Conservation (phyloP, 2,329 filamentous ascomycete genomes). For the Colletotrichum higginsianum region DNA sequence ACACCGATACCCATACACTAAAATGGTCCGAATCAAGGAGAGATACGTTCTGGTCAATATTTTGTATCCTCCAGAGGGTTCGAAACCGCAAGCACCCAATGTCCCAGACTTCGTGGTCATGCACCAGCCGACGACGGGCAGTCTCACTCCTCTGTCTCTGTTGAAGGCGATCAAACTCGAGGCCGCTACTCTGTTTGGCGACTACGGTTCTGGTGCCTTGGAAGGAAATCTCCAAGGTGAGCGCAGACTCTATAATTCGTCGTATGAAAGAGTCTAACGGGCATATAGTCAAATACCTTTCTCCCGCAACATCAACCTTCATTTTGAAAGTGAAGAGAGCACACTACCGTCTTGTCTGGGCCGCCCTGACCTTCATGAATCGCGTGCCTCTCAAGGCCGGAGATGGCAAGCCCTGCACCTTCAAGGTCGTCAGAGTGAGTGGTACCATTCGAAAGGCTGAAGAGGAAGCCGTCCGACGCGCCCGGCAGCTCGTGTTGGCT, state of each 20-base stretch:
- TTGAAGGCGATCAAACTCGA: slow-evolving; percentile 79
- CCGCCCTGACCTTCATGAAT: slow-evolving; percentile 86
- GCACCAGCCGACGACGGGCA: slow-evolving; percentile 83
- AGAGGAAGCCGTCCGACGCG: slow-evolving; percentile 87
- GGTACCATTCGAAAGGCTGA: slow-evolving; percentile 95
- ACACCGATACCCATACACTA: slow-evolving; percentile 40
- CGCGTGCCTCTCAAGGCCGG: slow-evolving; percentile 69
- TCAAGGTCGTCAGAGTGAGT: slow-evolving; percentile 88
- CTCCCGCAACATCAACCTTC: slow-evolving; percentile 91
- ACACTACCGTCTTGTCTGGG: slow-evolving; percentile 91
- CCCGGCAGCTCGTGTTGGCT: slow-evolving; percentile 78
- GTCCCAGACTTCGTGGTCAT: slow-evolving; percentile 78
- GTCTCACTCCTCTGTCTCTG: slow-evolving; percentile 76
- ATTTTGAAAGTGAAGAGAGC: slow-evolving; percentile 88
- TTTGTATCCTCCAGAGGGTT: slow-evolving; percentile 79
- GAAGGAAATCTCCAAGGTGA: slow-evolving; percentile 78
- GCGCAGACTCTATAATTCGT: not conserved
- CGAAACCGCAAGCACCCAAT: slow-evolving; percentile 51
- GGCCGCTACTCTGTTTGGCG: slow-evolving; percentile 83
- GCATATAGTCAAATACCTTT: slow-evolving; percentile 88
- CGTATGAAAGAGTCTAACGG: slow-evolving; percentile 43
- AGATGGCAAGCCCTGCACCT: slow-evolving; percentile 78
- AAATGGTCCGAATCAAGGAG: slow-evolving; percentile 96
- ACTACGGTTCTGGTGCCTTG: slow-evolving; percentile 86
- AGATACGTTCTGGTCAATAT: slow-evolving; percentile 97